These are phyloP conservation scores for Anacardium occidentale DNA, from an alignment of 345 rosid species.

Conservation along the genomic window DNA sequence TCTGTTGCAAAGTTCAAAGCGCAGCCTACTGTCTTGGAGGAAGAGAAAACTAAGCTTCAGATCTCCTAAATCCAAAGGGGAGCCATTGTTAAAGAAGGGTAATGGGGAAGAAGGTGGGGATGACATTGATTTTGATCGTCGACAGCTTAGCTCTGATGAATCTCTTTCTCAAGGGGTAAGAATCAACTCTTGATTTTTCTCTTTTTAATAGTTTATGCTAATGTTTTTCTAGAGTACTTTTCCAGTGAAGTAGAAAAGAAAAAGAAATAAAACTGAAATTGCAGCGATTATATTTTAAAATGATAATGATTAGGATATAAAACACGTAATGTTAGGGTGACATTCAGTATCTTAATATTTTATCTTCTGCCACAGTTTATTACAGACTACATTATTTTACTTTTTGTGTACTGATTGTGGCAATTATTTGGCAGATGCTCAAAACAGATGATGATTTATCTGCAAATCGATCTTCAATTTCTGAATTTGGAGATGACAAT, in stretches of 20 bases:
- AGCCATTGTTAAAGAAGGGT: conserved; percentile 86
- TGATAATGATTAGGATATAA: not conserved
- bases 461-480: conserved; percentile 59
- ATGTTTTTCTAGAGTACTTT: not conserved
- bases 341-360: not conserved
- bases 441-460: conserved; percentile 64
- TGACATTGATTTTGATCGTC: conserved; percentile 94
- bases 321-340: not conserved
- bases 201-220: not conserved
- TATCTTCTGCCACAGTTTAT: conserved; percentile 11
- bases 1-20: conserved; percentile 50
- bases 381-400: not conserved
- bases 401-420: not conserved
- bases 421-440: conserved; percentile 51
- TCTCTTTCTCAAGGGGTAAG: conserved; percentile 51
- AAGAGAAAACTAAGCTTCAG: conserved; percentile 87
- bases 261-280: not conserved
- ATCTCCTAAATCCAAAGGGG: conserved; percentile 83
- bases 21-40: conserved; percentile 80
- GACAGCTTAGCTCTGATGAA: conserved; percentile 89
- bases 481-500: conserved; percentile 91
- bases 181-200: conserved; percentile 13
- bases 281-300: not conserved
- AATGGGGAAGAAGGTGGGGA: conserved; percentile 98
- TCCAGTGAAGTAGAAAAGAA: not conserved